Conservation (phyloP, 345 rosid genomes). For the Microcos paniculata region DNA sequence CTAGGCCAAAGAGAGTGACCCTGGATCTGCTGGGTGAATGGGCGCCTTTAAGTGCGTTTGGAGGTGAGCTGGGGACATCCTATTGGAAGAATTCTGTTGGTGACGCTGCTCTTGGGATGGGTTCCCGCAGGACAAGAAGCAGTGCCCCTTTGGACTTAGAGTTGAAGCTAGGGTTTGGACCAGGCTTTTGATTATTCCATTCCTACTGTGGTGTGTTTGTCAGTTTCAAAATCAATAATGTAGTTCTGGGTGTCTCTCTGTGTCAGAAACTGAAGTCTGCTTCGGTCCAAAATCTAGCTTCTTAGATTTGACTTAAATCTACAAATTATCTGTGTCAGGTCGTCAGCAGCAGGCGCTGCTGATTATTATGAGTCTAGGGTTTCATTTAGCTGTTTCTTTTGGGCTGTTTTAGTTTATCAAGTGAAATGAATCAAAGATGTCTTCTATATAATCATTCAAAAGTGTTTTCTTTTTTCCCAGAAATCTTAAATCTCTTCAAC, state of each 20-base stretch:
- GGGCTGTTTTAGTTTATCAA: neutral
- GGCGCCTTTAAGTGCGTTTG: neutral
- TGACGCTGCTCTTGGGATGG: neutral
- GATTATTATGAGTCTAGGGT: neutral
- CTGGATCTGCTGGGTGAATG: slow-evolving; percentile 13
- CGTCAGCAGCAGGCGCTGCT: neutral
- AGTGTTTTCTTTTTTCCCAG: no score
- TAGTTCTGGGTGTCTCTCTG: neutral
- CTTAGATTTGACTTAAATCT: neutral
- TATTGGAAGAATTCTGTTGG: neutral
- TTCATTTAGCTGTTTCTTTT: neutral
- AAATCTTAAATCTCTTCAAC: neutral
- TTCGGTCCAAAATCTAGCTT: neutral
- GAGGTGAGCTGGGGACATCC: neutral
- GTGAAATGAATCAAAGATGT: neutral
- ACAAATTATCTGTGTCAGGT: neutral
- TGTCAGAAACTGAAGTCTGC: neutral
- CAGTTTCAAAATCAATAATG: neutral
- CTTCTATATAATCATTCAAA: neutral
- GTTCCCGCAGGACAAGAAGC: neutral
- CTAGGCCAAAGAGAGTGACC: neutral
- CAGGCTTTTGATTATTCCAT: neutral
- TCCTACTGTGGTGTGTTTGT: neutral
- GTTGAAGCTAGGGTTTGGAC: slow-evolving; percentile 10
- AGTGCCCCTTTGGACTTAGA: neutral